These are phyloP conservation scores for Podospora pseudopauciseta DNA, from an alignment of 495 filamentous ascomycete species.

Conservation along the genomic window DNA sequence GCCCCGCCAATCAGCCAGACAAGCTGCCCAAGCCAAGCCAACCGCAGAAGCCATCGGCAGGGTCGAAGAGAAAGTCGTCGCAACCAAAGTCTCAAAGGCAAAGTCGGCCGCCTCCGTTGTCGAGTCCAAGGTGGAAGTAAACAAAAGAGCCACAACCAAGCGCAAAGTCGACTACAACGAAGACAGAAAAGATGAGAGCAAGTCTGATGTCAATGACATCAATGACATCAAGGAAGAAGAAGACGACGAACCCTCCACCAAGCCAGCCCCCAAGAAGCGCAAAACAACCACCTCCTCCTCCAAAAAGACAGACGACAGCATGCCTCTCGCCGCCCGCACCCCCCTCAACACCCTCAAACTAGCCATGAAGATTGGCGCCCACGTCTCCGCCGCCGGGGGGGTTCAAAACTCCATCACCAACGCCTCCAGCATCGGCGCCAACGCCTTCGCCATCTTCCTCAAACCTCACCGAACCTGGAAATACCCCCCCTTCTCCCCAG, in stretches of 20 bases:
- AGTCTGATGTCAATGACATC: slow-evolving; percentile 15
- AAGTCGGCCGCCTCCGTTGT: slow-evolving; percentile 6
- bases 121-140: slow-evolving; percentile 12
- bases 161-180: slow-evolving; percentile 35
- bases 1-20: slow-evolving; percentile 16
- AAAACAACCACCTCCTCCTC: slow-evolving; percentile 49
- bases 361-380: slow-evolving; percentile 81
- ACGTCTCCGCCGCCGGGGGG: slow-evolving; percentile 85
- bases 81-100: slow-evolving; percentile 8
- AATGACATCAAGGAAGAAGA: slow-evolving; percentile 27
- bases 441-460: slow-evolving; percentile 89
- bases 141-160: slow-evolving; percentile 27
- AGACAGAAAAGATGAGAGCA: slow-evolving; percentile 26
- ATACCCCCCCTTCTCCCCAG: slow-evolving; percentile 70
- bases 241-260: slow-evolving; percentile 22
- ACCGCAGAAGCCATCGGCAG: background rate
- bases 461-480: slow-evolving; percentile 95
- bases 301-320: slow-evolving; percentile 43
- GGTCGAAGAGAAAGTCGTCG: background rate
- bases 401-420: slow-evolving; percentile 87
- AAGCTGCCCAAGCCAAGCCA: slow-evolving; percentile 13
- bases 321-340: slow-evolving; percentile 68
- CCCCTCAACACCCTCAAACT: slow-evolving; percentile 56
- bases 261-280: slow-evolving; percentile 32
- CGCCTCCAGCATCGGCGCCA: slow-evolving; percentile 76